Base-by-base conservation (phyloP, 495 filamentous ascomycete species). In the Antarctomyces pellizariae region DNA sequence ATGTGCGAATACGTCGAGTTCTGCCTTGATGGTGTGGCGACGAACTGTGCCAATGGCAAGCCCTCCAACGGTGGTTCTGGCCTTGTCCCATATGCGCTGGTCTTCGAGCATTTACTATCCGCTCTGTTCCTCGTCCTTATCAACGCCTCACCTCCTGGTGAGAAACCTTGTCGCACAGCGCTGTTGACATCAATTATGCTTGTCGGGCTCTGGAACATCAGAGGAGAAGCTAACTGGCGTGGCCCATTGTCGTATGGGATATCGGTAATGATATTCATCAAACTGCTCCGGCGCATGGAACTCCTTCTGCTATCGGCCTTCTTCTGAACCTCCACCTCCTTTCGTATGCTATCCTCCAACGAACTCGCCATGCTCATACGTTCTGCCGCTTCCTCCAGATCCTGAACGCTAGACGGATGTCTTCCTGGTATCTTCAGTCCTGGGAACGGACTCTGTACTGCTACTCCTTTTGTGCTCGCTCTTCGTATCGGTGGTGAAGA, bases 381-480 rank as follows among this genome's bases (percentile, higher is more conserved):
- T 49, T 89, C 80, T 13, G 80, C 80, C 22, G 68, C 75, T 34
- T 69, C 62, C 41, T 91, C 80, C 35, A 91, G 54, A 22, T 74
- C 64, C 44, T 80, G 74, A 31, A 90, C 70, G 55, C 83, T 84
- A 11, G 19, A 22, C n/a, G n/a, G n/a, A n/a, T n/a, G n/a, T n/a
- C n/a, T n/a, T n/a, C n/a, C n/a, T n/a, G n/a, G n/a, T n/a, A n/a
- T n/a, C n/a, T n/a, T n/a, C n/a, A n/a, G n/a, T n/a, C n/a, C n/a
- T n/a, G n/a, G n/a, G n/a, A n/a, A n/a, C n/a, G n/a, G n/a, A n/a
- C n/a, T n/a, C n/a, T n/a, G n/a, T n/a, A n/a, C n/a, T n/a, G n/a
- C n/a, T n/a, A n/a, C n/a, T n/a, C n/a, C n/a, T n/a, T n/a, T n/a
- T n/a, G n/a, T n/a, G n/a, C n/a, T n/a, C n/a, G n/a, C n/a, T n/a